These are phyloP conservation scores for Verbena officinalis DNA, from an alignment of 257 asterid species.

Conservation along the genomic window DNA sequence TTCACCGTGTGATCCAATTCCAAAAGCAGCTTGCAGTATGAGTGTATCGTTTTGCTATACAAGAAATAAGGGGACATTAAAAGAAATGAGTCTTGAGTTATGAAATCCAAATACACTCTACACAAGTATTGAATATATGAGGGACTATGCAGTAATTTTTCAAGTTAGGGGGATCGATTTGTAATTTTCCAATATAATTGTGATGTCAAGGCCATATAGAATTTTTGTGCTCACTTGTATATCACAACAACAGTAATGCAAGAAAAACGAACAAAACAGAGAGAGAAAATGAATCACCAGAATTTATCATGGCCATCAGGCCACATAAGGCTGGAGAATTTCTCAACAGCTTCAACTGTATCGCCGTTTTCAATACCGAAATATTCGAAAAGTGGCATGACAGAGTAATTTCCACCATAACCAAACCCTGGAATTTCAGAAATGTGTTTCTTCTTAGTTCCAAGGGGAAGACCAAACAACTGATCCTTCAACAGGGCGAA, in stretches of 20 bases:
- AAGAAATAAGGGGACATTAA: no score
- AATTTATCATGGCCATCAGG: constrained; percentile 36
- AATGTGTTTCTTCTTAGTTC: constrained; percentile 34
- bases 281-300: constrained; percentile 24
- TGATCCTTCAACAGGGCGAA: constrained; percentile 26
- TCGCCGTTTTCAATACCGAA: constrained; percentile 41
- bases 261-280: no score
- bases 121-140: no score
- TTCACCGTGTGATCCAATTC: constrained; percentile 33
- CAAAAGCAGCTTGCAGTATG: constrained; percentile 33
- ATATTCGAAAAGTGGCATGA: constrained; percentile 46
- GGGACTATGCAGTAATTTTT: no score
- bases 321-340: constrained; percentile 45
- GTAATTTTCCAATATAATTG: no score
- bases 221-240: no score
- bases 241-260: no score
- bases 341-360: constrained; percentile 12
- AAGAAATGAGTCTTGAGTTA: not conserved
- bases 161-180: no score
- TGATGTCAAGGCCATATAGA: no score
- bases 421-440: constrained; percentile 38
- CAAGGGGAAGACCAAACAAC: constrained; percentile 35
- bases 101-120: no score
- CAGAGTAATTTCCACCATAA: constrained; percentile 32
- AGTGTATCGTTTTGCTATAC: constrained; percentile 36